These are phyloP conservation scores for Diplodia scrobiculata DNA, from an alignment of 2,329 filamentous ascomycete species.

Conservation along the genomic window DNA sequence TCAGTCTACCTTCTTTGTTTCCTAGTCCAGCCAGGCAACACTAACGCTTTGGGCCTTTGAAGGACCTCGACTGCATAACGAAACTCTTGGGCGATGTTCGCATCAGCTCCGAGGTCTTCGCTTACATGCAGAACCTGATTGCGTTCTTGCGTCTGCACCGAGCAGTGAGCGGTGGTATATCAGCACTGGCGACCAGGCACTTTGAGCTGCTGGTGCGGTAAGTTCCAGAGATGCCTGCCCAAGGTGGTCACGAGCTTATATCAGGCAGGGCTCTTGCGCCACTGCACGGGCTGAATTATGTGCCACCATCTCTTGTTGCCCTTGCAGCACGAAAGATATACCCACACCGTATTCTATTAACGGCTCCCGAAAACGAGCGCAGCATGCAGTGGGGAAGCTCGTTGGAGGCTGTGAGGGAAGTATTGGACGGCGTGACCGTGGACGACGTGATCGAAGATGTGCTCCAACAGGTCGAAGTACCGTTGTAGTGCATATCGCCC, in stretches of 20 bases:
- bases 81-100: constrained; percentile 61
- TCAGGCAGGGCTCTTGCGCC: constrained; percentile 68
- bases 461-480: constrained; percentile 58
- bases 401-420: constrained; percentile 64
- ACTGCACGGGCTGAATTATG: constrained; percentile 76
- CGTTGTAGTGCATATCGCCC: constrained; percentile 45
- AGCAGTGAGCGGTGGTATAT: constrained; percentile 76
- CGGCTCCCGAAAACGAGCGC: constrained; percentile 70
- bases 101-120: constrained; percentile 73
- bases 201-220: constrained; percentile 68
- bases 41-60: neutral
- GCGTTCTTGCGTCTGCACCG: constrained; percentile 86
- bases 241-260: constrained; percentile 35
- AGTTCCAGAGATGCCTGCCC: constrained; percentile 31
- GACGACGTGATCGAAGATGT: constrained; percentile 62
- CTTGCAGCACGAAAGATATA: constrained; percentile 87
- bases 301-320: constrained; percentile 79
- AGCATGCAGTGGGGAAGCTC: constrained; percentile 94
- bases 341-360: constrained; percentile 75
- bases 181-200: constrained; percentile 75
- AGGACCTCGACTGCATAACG: constrained; percentile 62
- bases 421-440: constrained; percentile 63
- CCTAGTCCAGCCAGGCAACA: neutral
- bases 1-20: neutral
- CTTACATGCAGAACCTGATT: constrained; percentile 85